A percentile compares a stretch with the other conserved stretches of the same genome.
Evolutionary conservation across 2,329 filamentous ascomycete species (phyloP).

Genomic region (Fusarium multiceps): DNA sequence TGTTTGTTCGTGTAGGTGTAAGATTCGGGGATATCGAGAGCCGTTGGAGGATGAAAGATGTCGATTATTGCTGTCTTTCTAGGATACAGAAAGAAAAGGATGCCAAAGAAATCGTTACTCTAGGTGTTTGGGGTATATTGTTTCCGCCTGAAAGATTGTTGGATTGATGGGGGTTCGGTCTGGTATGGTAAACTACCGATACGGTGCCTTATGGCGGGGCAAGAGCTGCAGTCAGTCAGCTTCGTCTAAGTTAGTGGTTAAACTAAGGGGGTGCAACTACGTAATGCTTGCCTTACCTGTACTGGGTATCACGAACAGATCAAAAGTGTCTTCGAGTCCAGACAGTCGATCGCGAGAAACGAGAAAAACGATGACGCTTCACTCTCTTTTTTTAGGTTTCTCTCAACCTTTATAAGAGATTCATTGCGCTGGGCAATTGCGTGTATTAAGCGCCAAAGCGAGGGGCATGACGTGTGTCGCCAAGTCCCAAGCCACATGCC

Average conservation of each 20-base stretch:
- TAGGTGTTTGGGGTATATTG: constrained; percentile 15
- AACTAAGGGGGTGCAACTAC: constrained; percentile 26
- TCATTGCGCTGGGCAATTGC: constrained; percentile 23
- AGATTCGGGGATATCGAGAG: not conserved
- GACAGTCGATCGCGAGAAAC: not conserved
- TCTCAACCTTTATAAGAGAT: constrained; percentile 24
- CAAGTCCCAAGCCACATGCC: constrained; percentile 48
- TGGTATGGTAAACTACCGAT: constrained; percentile 12
- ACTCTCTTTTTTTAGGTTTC: not conserved
- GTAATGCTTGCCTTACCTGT: constrained; percentile 17
- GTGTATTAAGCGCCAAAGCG: constrained; percentile 40
- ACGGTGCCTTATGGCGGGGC: constrained; percentile 35
- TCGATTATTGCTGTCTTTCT: constrained; percentile 15
- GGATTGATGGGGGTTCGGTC: constrained; percentile 7
- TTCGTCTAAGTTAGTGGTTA: constrained; percentile 11
- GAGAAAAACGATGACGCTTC: not conserved
- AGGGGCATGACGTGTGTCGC: constrained; percentile 49
- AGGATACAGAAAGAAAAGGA: constrained; percentile 4
- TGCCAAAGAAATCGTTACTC: constrained; percentile 19
- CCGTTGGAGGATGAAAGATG: not conserved
- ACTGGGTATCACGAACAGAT: constrained; percentile 20
- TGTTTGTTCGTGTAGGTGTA: constrained; percentile 4
- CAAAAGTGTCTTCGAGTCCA: not conserved
- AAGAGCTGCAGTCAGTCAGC: constrained; percentile 36
- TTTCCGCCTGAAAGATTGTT: constrained; percentile 16